These are phyloP conservation scores for Avena sativa DNA, from an alignment of 176 grass and related monocot genomes.

Conservation along the genomic window DNA sequence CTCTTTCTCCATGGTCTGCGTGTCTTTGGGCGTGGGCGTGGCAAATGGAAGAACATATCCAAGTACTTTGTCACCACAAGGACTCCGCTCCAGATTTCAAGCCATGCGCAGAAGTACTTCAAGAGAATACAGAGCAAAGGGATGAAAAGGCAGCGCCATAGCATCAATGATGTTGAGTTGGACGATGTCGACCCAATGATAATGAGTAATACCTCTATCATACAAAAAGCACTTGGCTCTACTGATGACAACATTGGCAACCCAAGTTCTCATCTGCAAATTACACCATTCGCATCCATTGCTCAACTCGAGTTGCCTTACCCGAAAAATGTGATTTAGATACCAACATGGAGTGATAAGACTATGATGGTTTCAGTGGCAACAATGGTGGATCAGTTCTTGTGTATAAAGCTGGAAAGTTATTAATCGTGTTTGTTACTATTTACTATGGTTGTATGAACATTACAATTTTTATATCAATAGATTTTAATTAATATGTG, in stretches of 20 bases:
- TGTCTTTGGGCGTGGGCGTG: background rate
- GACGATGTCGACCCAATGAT: background rate
- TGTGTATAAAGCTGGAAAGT: no score
- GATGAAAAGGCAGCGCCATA: background rate
- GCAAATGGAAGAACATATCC: constrained; percentile 38
- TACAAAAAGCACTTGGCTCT: background rate
- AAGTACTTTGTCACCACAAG: background rate
- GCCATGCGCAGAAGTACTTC: constrained; percentile 38
- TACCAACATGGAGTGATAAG: background rate
- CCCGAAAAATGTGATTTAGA: no score
- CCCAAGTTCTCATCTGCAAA: no score
- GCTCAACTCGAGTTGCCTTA: no score
- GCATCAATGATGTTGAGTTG: constrained; percentile 1
- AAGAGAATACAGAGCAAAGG: background rate
- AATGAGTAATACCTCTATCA: background rate
- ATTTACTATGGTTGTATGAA: background rate
- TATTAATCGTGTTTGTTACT: background rate
- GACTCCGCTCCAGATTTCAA: background rate
- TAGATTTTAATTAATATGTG: no score
- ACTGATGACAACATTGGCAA: no score
- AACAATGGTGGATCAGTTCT: no score
- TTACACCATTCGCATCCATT: no score
- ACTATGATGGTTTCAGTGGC: background rate
- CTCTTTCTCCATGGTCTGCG: constrained; percentile 15
- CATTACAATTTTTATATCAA: no score